Base-by-base conservation (phyloP, 495 filamentous ascomycete species). In the Podospora conica region DNA sequence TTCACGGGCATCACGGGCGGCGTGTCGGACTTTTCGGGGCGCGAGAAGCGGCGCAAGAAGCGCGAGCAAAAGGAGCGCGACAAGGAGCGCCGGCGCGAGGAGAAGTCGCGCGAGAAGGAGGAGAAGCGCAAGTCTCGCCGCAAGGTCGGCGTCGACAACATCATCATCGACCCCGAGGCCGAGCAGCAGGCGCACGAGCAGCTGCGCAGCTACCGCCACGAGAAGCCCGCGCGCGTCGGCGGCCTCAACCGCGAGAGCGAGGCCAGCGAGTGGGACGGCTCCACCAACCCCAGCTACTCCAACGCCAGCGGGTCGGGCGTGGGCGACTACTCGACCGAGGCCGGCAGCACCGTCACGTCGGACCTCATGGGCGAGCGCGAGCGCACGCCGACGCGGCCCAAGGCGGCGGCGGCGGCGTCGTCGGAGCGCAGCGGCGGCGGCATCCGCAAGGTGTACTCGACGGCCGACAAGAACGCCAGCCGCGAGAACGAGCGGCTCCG, bases 191-290 rank as follows among this genome's bases (percentile, higher is more conserved):
- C 93, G 55, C 72, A 82, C 69, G 69, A 77, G 61, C 74, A 81
- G 9, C 75, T 86, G 29, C 86, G 89, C 53, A 85, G 86, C 2
- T 97, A 97, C 79, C 88, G 91, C 9, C 83, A 90, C 72, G 93
- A 97, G 76, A 91, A 90, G 71, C 79, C 92, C 5, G 92, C 93
- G 2, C 83, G 88, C 31, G 91, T 97, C 21, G 93, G 93, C 53
- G 93, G 92, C 20, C 78, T 97, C 70, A 97, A 97, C 75, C 85
- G 87, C 57, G 80, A 89, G 67, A 77, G 85, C 55, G 92, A 97
- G 62, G 90, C 86, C 58, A 89, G 85, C 64, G 84, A 87, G 69
- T 88, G 87, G 78, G 90, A 90, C 71, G 84, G 83, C 55, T 82
- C 78, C 7, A 87, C 78, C 70, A 84, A 77, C 80, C 87, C 77